phyloP scores from a whole-genome alignment of 202 grass and related monocot genomes.

The Panicum virgatum region DNA sequence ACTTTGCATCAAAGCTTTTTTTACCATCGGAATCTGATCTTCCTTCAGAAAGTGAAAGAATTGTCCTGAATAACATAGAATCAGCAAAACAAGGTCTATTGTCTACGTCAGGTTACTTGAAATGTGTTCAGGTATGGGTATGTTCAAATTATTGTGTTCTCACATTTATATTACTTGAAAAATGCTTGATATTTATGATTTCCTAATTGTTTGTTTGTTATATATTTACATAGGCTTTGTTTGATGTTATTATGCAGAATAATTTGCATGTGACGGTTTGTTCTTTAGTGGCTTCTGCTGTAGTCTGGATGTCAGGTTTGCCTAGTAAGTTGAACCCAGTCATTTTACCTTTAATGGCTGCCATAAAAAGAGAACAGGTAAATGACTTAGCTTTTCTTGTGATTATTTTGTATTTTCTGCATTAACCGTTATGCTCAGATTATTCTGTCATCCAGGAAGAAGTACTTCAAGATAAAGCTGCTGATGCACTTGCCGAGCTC shows the following conservation, averaged over 20 bases:
- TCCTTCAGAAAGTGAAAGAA: slow-evolving; percentile 51
- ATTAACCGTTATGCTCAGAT: slow-evolving; percentile 28
- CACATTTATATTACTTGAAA: slow-evolving; percentile 6
- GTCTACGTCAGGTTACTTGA: slow-evolving; percentile 90
- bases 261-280: slow-evolving; percentile 95
- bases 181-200: slow-evolving; percentile 15
- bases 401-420: slow-evolving; percentile 29
- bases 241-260: slow-evolving; percentile 85
- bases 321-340: slow-evolving; percentile 91
- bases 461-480: slow-evolving; percentile 94
- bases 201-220: not conserved
- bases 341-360: slow-evolving; percentile 99
- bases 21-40: slow-evolving; percentile 52
- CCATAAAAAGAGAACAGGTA: slow-evolving; percentile 97
- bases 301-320: slow-evolving; percentile 87
- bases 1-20: slow-evolving; percentile 70
- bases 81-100: slow-evolving; percentile 83
- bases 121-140: slow-evolving; percentile 85
- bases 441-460: slow-evolving; percentile 72
- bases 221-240: slow-evolving; percentile 35
- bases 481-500: slow-evolving; percentile 94
- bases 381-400: slow-evolving; percentile 26
- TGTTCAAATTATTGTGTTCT: slow-evolving; percentile 1
- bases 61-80: slow-evolving; percentile 67
- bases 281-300: slow-evolving; percentile 84